Evolutionary conservation across 1,139 yeast species (phyloP).

Genomic region (Lodderomyces jiufengensis): DNA sequence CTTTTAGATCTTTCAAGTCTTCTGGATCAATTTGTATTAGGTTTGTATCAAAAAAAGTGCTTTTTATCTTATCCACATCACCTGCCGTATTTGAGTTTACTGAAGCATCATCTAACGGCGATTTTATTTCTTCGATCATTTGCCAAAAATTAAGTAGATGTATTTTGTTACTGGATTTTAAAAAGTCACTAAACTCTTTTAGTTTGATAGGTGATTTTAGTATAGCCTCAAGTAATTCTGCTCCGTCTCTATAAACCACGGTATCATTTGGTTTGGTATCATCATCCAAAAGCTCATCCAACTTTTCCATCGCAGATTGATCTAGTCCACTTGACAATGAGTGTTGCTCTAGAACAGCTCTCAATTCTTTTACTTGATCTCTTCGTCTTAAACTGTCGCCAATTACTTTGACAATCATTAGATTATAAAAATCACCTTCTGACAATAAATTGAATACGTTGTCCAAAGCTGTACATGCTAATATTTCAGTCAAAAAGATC

Average conservation of each 20-base stretch:
- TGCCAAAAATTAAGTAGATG: constrained; percentile 56
- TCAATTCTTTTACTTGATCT: constrained; percentile 67
- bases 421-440: constrained; percentile 79
- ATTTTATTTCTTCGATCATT: constrained; percentile 62
- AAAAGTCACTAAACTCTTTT: not conserved
- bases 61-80: not conserved
- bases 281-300: not conserved
- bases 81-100: not conserved
- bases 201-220: not conserved
- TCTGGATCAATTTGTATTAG: not conserved
- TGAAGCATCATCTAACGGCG: constrained; percentile 56
- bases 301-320: not conserved
- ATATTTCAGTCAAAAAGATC: constrained; percentile 58
- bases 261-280: not conserved
- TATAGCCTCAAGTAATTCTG: not conserved
- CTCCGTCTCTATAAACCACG: not conserved
- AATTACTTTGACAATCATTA: constrained; percentile 54
- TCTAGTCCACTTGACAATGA: constrained; percentile 21
- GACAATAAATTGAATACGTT: constrained; percentile 53
- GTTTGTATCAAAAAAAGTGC: not conserved
- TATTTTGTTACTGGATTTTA: not conserved
- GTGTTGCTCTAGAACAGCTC: constrained; percentile 69
- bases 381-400: constrained; percentile 71
- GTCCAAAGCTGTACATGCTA: constrained; percentile 48
- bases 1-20: not conserved